Conservation (phyloP, 495 filamentous ascomycete species). For the Pseudotulostoma volvatum region DNA sequence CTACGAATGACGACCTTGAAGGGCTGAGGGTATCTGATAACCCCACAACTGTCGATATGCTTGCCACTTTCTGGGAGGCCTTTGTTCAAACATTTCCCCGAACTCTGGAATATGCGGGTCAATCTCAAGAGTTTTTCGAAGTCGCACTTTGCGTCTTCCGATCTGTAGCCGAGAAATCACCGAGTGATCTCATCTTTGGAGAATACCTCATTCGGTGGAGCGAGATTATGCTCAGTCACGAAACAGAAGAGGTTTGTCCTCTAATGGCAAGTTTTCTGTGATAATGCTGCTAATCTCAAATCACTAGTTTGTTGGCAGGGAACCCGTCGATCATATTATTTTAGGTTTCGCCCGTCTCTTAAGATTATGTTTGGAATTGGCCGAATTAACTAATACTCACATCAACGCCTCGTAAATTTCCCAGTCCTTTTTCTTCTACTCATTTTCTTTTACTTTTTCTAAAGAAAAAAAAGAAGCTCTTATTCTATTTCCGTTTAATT, state of each 20-base stretch:
- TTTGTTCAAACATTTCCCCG: slow-evolving; percentile 33
- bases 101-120: slow-evolving; percentile 22
- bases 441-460: no score
- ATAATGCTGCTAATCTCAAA: slow-evolving; percentile 1
- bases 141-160: slow-evolving; percentile 35
- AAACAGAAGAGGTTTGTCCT: slow-evolving; percentile 30
- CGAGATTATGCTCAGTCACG: slow-evolving; percentile 35
- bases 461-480: no score
- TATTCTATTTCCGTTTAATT: no score
- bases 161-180: slow-evolving; percentile 34
- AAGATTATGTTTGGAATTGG: slow-evolving; percentile 31
- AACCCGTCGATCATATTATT: slow-evolving; percentile 31
- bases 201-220: slow-evolving; percentile 37
- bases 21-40: slow-evolving; percentile 8
- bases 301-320: slow-evolving; percentile 32
- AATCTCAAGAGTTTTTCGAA: slow-evolving; percentile 42
- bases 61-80: slow-evolving; percentile 35
- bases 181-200: slow-evolving; percentile 33
- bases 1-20: slow-evolving; percentile 3
- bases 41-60: slow-evolving; percentile 22
- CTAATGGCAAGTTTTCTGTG: not conserved
- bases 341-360: slow-evolving; percentile 32
- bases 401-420: slow-evolving; percentile 28
- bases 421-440: not conserved
- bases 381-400: slow-evolving; percentile 24